phyloP scores from a whole-genome alignment of 495 filamentous ascomycete species.

The Filosporella fistucella region DNA sequence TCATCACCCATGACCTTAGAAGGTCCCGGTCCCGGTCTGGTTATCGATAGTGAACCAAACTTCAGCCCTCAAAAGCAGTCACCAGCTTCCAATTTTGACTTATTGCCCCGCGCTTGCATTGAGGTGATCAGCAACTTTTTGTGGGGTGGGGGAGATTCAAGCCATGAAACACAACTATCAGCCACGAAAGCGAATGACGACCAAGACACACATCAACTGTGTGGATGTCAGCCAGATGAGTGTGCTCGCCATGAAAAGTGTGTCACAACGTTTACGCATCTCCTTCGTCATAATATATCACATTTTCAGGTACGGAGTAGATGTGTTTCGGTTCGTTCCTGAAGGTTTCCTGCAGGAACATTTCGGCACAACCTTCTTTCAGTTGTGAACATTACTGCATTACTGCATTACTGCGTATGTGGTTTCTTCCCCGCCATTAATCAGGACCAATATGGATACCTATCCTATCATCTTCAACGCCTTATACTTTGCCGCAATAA shows the following conservation, averaged over 20 bases:
- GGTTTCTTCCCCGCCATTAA: background rate
- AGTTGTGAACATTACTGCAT: too few species aligned
- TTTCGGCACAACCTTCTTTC: background rate
- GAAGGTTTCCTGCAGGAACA: conserved; percentile 22
- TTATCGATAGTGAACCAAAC: conserved; percentile 13
- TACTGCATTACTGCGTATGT: too few species aligned
- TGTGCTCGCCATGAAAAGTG: conserved; percentile 4
- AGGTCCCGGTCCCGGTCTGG: conserved; percentile 3
- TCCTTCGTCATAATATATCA: background rate
- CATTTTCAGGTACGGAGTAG: background rate
- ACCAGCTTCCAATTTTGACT: conserved; percentile 13
- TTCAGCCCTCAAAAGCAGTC: conserved; percentile 5
- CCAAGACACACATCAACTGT: background rate
- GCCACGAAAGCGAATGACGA: conserved; percentile 8
- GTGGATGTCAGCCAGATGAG: background rate
- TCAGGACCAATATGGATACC: background rate
- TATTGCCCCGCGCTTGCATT: conserved; percentile 14
- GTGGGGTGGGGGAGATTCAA: conserved; percentile 10
- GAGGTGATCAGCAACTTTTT: background rate
- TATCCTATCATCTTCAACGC: background rate
- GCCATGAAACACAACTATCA: conserved; percentile 17
- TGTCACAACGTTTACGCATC: conserved; percentile 9
- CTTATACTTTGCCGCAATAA: background rate
- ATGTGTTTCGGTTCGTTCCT: background rate
- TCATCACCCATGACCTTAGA: background rate